Conservation (phyloP, 1,139 yeast species). For the Blastobotrys serpentis region DNA sequence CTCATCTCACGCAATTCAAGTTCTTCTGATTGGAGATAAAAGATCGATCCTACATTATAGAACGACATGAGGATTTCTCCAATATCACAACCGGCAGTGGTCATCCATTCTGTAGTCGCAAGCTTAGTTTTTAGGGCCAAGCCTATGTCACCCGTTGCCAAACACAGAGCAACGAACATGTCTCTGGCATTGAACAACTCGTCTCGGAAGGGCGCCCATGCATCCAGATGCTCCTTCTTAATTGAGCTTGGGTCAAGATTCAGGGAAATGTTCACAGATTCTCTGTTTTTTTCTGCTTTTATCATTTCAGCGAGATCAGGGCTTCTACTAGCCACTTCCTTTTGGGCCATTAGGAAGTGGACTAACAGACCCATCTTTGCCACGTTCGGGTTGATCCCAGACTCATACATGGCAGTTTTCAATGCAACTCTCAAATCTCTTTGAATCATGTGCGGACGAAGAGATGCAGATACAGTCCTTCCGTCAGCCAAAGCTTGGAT, state of each 20-base stretch:
- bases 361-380: slow-evolving; percentile 62
- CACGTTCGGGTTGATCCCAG: slow-evolving; percentile 47
- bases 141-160: slow-evolving; percentile 63
- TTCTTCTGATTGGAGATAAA: slow-evolving; percentile 69
- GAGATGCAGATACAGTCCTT: slow-evolving; percentile 36
- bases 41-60: slow-evolving; percentile 69
- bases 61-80: slow-evolving; percentile 61
- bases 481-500: slow-evolving; percentile 50
- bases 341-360: slow-evolving; percentile 65
- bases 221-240: slow-evolving; percentile 22
- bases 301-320: slow-evolving; percentile 31
- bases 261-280: slow-evolving; percentile 14
- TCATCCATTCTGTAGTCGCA: slow-evolving; percentile 72
- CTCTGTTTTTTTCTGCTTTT: slow-evolving; percentile 22
- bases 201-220: slow-evolving; percentile 70
- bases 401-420: slow-evolving; percentile 60
- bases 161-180: slow-evolving; percentile 62
- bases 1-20: slow-evolving; percentile 52
- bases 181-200: slow-evolving; percentile 77
- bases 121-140: slow-evolving; percentile 63
- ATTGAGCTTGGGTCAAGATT: slow-evolving; percentile 9
- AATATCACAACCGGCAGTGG: slow-evolving; percentile 64
- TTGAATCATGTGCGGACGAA: slow-evolving; percentile 59
- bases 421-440: slow-evolving; percentile 69
- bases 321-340: slow-evolving; percentile 47